These are phyloP conservation scores for Boletellus dicymbophilus DNA, from an alignment of 1,284 basidiomycete genomes.

Conservation along the genomic window DNA sequence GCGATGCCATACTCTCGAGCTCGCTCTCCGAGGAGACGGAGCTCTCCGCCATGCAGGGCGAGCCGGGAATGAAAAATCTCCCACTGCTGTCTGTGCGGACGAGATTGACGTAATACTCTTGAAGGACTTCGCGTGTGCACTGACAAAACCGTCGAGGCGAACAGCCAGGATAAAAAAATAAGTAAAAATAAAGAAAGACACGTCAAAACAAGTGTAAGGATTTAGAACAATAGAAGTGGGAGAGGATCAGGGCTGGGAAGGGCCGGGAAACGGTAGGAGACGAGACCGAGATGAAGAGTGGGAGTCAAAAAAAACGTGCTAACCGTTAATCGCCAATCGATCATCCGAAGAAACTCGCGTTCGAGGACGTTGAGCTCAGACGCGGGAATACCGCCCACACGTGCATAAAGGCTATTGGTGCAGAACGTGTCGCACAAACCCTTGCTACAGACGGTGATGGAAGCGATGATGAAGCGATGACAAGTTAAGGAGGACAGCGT, in stretches of 20 bases:
- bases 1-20: slow-evolving; percentile 58
- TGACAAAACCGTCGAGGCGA: slow-evolving; percentile 32
- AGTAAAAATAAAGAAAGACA: slow-evolving; percentile 21
- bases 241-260: not conserved
- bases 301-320: slow-evolving; percentile 41
- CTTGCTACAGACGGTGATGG: slow-evolving; percentile 87
- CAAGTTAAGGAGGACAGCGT: slow-evolving; percentile 93
- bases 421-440: slow-evolving; percentile 93
- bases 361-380: slow-evolving; percentile 91
- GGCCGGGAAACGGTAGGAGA: slow-evolving; percentile 1
- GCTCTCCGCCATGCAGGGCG: slow-evolving; percentile 12
- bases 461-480: slow-evolving; percentile 92
- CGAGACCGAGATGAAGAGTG: slow-evolving; percentile 10
- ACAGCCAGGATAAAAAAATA: slow-evolving; percentile 7
- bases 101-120: slow-evolving; percentile 85
- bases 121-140: slow-evolving; percentile 79
- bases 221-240: not conserved
- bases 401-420: slow-evolving; percentile 90
- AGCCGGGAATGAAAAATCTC: slow-evolving; percentile 53
- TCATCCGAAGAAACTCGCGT: slow-evolving; percentile 86
- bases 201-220: slow-evolving; percentile 22
- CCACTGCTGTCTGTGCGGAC: slow-evolving; percentile 72
- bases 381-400: slow-evolving; percentile 90
- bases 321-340: slow-evolving; percentile 92
- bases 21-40: slow-evolving; percentile 47